A percentile compares a stretch with the other conserved stretches of the same genome.
These are phyloP conservation scores for Cryphonectria japonica DNA, from an alignment of 2,329 filamentous ascomycete species.

Conservation along the genomic window DNA sequence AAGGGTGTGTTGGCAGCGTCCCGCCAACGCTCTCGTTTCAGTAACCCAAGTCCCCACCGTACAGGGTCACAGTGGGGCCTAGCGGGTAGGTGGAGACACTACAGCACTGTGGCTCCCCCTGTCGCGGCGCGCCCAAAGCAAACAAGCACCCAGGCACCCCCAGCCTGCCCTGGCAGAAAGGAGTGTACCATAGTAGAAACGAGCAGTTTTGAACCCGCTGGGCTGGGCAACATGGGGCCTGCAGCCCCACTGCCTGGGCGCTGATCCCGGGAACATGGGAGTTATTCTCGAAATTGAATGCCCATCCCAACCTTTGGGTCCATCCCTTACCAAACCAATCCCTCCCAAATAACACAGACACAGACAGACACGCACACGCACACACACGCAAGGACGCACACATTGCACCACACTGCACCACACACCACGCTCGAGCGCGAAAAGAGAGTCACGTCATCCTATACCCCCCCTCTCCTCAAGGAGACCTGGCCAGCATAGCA, in stretches of 20 bases:
- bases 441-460: conserved; percentile 1
- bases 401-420: background rate
- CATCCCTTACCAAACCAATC: conserved; percentile 12
- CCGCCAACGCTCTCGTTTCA: conserved; percentile 4
- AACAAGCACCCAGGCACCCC: background rate
- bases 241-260: background rate
- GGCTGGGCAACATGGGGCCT: background rate
- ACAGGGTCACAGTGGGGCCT: background rate
- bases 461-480: background rate
- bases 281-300: conserved; percentile 16
- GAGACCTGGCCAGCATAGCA: background rate
- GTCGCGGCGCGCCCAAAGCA: background rate
- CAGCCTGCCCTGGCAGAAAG: conserved; percentile 7
- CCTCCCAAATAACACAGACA: conserved; percentile 4
- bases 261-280: conserved; percentile 8
- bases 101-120: conserved; percentile 2
- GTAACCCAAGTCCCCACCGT: background rate
- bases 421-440: background rate
- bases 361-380: background rate
- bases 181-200: background rate
- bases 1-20: conserved; percentile 10
- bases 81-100: conserved; percentile 2
- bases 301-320: conserved; percentile 3
- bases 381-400: no score
- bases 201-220: background rate